Evolutionary conservation across 2,329 filamentous ascomycete species (phyloP), one percentile per base, ranked within the genome.

Genomic region (Colletotrichum siamense): DNA sequence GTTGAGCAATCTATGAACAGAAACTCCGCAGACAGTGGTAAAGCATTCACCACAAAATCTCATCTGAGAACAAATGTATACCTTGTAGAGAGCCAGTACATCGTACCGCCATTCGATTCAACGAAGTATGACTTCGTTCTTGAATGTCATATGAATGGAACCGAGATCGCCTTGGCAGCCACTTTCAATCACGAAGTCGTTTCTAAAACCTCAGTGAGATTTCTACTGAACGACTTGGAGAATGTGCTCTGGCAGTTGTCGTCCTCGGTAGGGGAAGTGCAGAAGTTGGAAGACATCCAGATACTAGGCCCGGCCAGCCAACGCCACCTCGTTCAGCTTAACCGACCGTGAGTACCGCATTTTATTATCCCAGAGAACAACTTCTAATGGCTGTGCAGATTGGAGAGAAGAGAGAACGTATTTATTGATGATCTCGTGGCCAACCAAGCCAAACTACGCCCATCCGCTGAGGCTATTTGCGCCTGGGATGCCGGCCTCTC

Each of bases 401-500:
- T 72, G 2, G 16, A 9, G 2, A 28, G 3, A 6, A 15, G 9
- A 52, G 18, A 59, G 8, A 16, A 62, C 6, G 16, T 12, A 0
- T 32, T 71, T 2, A 52, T 75, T 1, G 44, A 75, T 12, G 61
- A 39, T 2, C n/a, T 66, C 6, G 44, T 75, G 8, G 49, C n/a
- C 0, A 15, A 49, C 2, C 61, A 72, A 44, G 61, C 34, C 10
- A 39, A n/a, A 13, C 28, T 55, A 16, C 15, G 4, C 5, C 36
- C 69, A 8, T 24, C 36, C 5, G 69, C 68, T 1, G 34, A 72
- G 13, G 73, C 73, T 5, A 6, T 75, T 24, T 61, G 26, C 12
- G 73, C 73, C 12, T 75, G 73, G 73, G 73, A 75, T 22, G 73
- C 69, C 5, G 4, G 6, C 12, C 32, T 75, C 22, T 71, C 73